Evolutionary conservation across 2,329 filamentous ascomycete species (phyloP).

Genomic region (Ophiocordyceps camponoti-floridani): DNA sequence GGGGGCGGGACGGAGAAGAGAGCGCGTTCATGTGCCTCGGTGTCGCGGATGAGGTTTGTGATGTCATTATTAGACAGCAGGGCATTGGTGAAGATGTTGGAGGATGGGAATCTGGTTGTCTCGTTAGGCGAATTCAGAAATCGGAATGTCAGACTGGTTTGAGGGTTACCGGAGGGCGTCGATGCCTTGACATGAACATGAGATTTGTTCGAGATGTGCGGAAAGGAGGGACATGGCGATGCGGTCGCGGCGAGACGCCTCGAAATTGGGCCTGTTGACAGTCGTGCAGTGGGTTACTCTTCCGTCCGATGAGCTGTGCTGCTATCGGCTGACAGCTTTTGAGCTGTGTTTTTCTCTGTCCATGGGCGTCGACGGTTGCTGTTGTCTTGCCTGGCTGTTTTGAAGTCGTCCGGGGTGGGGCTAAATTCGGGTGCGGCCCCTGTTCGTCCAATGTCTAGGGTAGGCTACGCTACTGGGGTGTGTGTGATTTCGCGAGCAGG

Average conservation of each 20-base stretch:
- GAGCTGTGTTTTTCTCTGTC: too few relatives aligned
- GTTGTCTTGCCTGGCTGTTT: too few relatives aligned
- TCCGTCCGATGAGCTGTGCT: too few relatives aligned
- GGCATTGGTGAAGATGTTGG: conserved; percentile 93
- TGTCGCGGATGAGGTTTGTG: conserved; percentile 84
- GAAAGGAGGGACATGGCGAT: conserved; percentile 47
- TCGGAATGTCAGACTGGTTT: background rate
- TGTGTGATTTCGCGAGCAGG: too few relatives aligned
- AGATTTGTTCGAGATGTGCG: conserved; percentile 60
- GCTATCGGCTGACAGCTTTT: too few relatives aligned
- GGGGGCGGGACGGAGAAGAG: conserved; percentile 81
- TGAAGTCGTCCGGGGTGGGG: too few relatives aligned
- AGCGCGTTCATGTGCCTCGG: conserved; percentile 82
- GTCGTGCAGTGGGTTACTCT: too few relatives aligned
- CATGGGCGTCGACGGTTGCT: too few relatives aligned
- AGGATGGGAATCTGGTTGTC: conserved; percentile 54
- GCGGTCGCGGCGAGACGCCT: background rate
- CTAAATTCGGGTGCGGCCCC: too few relatives aligned
- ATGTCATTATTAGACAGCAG: conserved; percentile 81
- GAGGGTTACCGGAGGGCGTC: conserved; percentile 46
- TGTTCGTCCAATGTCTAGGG: too few relatives aligned
- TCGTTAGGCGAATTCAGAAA: background rate
- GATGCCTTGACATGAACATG: conserved; percentile 59
- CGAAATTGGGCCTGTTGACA: background rate
- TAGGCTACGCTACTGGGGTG: too few relatives aligned